Conservation (phyloP, 2,329 filamentous ascomycete species). For the Pezicula neosporulosa region DNA sequence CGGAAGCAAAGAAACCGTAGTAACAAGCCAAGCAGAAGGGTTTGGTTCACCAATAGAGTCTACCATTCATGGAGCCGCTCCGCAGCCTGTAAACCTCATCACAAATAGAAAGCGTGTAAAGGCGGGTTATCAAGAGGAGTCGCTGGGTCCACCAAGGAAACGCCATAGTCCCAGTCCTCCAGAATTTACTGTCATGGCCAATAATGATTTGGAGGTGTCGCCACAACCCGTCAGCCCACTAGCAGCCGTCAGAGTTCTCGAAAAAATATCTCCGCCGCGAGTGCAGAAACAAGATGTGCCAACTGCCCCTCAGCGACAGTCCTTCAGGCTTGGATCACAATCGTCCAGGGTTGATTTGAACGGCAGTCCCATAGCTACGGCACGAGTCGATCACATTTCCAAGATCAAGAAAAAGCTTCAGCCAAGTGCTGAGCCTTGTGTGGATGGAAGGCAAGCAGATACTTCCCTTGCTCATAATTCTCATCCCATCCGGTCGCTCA, state of each 20-base stretch:
- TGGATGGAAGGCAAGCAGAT: background rate
- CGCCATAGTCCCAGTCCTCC: slow-evolving; percentile 9
- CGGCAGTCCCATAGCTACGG: slow-evolving; percentile 21
- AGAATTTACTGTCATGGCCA: background rate
- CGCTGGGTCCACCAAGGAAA: slow-evolving; percentile 8
- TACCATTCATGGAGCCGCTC: too few relatives aligned
- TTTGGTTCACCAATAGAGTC: too few relatives aligned
- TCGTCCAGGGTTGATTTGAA: slow-evolving; percentile 19
- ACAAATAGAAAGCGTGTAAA: background rate
- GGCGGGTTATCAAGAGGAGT: background rate
- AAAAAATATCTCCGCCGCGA: background rate
- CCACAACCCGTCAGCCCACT: background rate
- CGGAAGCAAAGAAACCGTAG: too few relatives aligned
- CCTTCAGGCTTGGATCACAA: slow-evolving; percentile 15
- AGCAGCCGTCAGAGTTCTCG: background rate
- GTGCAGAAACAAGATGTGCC: background rate
- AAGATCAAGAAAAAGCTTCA: slow-evolving; percentile 9
- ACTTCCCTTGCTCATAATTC: background rate
- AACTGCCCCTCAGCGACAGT: background rate
- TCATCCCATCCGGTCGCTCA: background rate
- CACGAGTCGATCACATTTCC: slow-evolving; percentile 12
- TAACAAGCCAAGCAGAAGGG: too few relatives aligned
- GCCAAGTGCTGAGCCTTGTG: background rate
- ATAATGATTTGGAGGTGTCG: background rate
- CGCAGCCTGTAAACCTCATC: background rate